Evolutionary conservation across 257 asterid genomes (phyloP).

Genomic region (Nicotiana paniculata): DNA sequence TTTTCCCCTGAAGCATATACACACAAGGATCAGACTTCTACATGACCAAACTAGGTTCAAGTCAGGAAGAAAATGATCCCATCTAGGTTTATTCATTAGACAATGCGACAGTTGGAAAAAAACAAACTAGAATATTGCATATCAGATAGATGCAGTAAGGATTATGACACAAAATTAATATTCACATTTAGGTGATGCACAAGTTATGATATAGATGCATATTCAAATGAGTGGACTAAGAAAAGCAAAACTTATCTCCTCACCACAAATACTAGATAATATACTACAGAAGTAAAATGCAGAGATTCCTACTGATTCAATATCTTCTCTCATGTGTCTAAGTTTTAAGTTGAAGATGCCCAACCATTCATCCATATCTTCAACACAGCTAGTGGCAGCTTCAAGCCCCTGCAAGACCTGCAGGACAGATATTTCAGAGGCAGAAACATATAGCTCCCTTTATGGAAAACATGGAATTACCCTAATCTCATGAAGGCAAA

Average conservation of each 20-base stretch:
- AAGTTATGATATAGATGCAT: not conserved
- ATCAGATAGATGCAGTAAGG: not conserved
- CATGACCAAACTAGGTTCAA: not conserved
- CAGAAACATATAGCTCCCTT: not conserved
- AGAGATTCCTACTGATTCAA: slow-evolving; percentile 69
- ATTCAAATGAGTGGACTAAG: not conserved
- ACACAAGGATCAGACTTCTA: not conserved
- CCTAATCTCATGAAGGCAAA: not conserved
- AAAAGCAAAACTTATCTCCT: not conserved
- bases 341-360: slow-evolving; percentile 88
- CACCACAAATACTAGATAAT: not conserved
- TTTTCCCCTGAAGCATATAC: not conserved
- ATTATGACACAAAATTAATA: not conserved
- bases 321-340: slow-evolving; percentile 99
- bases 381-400: slow-evolving; percentile 74
- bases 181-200: not conserved
- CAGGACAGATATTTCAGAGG: slow-evolving; percentile 19
- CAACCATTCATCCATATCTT: slow-evolving; percentile 99
- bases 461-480: not conserved
- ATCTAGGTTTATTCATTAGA: not conserved
- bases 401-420: slow-evolving; percentile 93
- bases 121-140: not conserved
- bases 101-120: not conserved
- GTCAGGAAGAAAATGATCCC: not conserved
- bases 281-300: not conserved